Evolutionary conservation across 768 basidiomycete genomes (phyloP).

Genomic region (Suillus subalutaceus): DNA sequence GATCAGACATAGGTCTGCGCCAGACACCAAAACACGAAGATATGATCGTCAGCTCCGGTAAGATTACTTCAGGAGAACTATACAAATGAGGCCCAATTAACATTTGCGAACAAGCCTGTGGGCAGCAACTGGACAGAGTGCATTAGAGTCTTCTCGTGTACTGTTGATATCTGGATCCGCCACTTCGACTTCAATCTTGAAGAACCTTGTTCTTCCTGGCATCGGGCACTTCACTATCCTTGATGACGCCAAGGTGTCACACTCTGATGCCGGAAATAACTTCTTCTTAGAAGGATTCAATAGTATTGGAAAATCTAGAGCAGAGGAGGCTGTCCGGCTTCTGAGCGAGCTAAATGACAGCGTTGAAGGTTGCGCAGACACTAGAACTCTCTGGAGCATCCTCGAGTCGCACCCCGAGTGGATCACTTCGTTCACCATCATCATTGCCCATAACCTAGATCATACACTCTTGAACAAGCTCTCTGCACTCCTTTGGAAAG

Average conservation of each 20-base stretch:
- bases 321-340: conserved; percentile 75
- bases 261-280: conserved; percentile 90
- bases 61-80: conserved; percentile 21
- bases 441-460: conserved; percentile 84
- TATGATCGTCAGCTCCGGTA: conserved; percentile 96
- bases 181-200: conserved; percentile 86
- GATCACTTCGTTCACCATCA: conserved; percentile 68
- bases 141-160: conserved; percentile 82
- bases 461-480: conserved; percentile 57
- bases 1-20: conserved; percentile 50
- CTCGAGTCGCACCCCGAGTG: conserved; percentile 56
- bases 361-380: conserved; percentile 72
- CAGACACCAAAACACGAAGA: conserved; percentile 85
- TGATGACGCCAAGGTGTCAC: conserved; percentile 60
- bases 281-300: conserved; percentile 84
- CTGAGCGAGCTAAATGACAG: conserved; percentile 87
- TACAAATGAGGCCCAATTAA: conserved; percentile 4
- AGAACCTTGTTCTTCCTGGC: conserved; percentile 96
- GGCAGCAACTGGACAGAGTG: conserved; percentile 90
- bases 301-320: conserved; percentile 81
- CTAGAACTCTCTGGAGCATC: conserved; percentile 56
- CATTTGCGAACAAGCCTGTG: conserved; percentile 65
- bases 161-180: conserved; percentile 82
- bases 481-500: conserved; percentile 68
- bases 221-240: conserved; percentile 95